These are phyloP conservation scores for Chlamydomonas applanata DNA, from an alignment of 139 green algal species.

Conservation along the genomic window DNA sequence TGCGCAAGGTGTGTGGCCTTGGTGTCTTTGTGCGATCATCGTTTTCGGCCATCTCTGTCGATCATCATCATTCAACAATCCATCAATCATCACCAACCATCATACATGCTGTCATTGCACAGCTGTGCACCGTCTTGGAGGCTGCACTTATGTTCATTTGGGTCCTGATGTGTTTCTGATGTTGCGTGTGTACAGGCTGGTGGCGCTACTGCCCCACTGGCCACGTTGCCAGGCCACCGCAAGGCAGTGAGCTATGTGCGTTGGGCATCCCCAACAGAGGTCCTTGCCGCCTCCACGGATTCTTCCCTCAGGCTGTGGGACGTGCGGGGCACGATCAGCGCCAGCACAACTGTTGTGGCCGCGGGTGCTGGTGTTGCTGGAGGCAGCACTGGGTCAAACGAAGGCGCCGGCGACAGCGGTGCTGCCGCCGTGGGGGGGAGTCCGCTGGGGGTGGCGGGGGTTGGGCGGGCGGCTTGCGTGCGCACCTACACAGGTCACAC, in stretches of 20 bases:
- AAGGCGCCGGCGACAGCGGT: no score
- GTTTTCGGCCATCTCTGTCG: no score
- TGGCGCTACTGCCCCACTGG: slow-evolving; percentile 9
- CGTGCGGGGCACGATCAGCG: background rate
- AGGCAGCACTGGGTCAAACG: background rate
- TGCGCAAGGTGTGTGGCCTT: slow-evolving; percentile 23
- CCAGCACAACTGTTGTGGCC: background rate
- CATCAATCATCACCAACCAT: no score
- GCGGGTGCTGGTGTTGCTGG: background rate
- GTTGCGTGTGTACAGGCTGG: background rate
- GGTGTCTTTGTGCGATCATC: no score
- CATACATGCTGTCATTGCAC: no score
- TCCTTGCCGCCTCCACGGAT: slow-evolving; percentile 84
- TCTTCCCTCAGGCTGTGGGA: slow-evolving; percentile 75
- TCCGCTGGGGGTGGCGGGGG: no score
- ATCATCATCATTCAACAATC: no score
- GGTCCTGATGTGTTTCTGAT: no score
- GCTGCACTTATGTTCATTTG: no score
- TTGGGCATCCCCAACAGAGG: slow-evolving; percentile 54
- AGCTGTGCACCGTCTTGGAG: no score
- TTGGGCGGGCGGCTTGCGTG: background rate
- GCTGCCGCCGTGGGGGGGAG: no score
- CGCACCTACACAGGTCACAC: slow-evolving; percentile 64
- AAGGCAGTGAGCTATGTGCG: slow-evolving; percentile 90
- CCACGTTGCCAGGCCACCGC: slow-evolving; percentile 1